Evolutionary conservation across 192 early-diverging fungal genomes (phyloP).

Genomic region (Kappamyces sp.): DNA sequence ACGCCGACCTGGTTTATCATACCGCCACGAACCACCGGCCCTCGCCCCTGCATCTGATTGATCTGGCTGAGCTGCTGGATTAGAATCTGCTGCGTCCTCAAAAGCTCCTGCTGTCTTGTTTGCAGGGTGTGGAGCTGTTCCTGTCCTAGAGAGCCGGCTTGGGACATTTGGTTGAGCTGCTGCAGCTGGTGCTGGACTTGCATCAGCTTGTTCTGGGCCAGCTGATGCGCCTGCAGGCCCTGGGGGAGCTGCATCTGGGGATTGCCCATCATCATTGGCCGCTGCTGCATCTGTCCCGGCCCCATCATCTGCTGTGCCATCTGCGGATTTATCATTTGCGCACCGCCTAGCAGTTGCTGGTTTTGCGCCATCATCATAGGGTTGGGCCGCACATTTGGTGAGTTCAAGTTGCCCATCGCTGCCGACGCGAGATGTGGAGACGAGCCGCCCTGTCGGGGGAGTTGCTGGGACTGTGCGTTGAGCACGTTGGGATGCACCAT

Average conservation of each 20-base stretch:
- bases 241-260: conserved; percentile 13
- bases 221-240: background rate
- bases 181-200: background rate
- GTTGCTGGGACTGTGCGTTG: background rate
- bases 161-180: conserved; percentile 1
- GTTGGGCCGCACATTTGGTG: background rate
- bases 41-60: too few relatives aligned
- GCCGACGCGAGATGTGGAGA: background rate
- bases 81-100: conserved; percentile 1
- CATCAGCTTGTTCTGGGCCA: background rate
- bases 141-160: background rate
- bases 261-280: conserved; percentile 7
- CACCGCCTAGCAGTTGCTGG: too few relatives aligned
- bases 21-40: too few relatives aligned
- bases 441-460: background rate
- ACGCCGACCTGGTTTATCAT: too few relatives aligned
- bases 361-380: too few relatives aligned
- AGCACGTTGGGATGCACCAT: conserved; percentile 10
- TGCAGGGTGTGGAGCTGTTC: conserved; percentile 9
- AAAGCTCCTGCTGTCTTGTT: conserved; percentile 10
- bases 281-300: background rate
- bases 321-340: background rate
- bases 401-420: background rate
- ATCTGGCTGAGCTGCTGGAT: background rate
- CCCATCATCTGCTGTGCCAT: background rate